phyloP scores from a whole-genome alignment of 345 rosid genomes.

The Punica granatum region DNA sequence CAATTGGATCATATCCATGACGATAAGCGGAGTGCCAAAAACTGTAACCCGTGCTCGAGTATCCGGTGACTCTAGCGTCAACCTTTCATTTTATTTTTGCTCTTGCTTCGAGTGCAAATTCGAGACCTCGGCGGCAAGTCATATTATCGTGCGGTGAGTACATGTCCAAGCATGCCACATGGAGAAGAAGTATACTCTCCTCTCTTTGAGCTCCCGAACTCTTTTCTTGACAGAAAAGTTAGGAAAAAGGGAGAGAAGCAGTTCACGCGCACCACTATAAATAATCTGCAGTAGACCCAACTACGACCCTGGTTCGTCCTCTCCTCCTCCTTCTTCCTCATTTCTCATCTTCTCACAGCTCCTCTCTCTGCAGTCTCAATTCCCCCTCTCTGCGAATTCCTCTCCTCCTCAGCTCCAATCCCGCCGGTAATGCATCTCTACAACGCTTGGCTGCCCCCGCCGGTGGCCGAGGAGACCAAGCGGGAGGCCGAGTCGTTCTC shows the following conservation, averaged over 20 bases:
- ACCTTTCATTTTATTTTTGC: too few species aligned
- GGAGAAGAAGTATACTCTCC: neutral
- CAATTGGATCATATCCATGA: too few species aligned
- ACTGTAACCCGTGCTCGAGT: too few species aligned
- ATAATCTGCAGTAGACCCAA: neutral
- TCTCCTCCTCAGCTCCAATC: neutral
- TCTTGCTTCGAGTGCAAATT: too few species aligned
- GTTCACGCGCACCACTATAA: neutral
- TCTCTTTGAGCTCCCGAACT: neutral
- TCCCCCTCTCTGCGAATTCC: neutral
- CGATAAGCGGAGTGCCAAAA: too few species aligned
- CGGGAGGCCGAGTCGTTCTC: slow-evolving; percentile 79
- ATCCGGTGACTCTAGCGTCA: too few species aligned
- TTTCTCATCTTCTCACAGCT: neutral
- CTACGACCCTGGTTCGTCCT: neutral
- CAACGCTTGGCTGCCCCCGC: slow-evolving; percentile 95
- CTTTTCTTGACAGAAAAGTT: slow-evolving; percentile 9
- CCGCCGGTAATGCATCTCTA: slow-evolving; percentile 66
- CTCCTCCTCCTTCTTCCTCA: neutral
- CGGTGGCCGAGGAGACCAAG: slow-evolving; percentile 75
- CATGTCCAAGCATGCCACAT: neutral
- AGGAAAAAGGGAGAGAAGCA: neutral
- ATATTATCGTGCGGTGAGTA: too few species aligned
- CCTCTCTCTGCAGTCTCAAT: too few species aligned
- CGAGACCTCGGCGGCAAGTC: too few species aligned